Evolutionary conservation across 768 basidiomycete genomes (phyloP), one percentile per base, ranked within the genome.

Genomic region (Pulveroboletus sp.): DNA sequence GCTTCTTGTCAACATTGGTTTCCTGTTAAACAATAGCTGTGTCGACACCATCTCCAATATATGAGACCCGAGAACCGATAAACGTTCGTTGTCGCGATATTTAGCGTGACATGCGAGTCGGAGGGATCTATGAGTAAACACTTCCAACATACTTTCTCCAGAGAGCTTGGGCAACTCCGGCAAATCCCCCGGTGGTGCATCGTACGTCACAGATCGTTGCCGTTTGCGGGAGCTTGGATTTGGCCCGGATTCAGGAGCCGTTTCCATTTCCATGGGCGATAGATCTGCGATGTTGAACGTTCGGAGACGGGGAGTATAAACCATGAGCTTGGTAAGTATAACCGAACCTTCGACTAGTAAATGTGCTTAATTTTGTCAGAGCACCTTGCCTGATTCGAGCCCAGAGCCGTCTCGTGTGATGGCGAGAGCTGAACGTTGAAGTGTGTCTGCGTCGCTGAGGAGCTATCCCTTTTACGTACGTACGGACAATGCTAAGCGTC

Each of bases 61-160:
- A 42, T 68, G 53, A 49, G 68, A 65, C 30, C 84, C 84, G 36
- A 85, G 70, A 33, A 71, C 66, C 32, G 76, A 67, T 50, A 86
- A 65, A 46, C 82, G 69, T 62, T 81, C 81, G 55, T 81, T 82
- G 63, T 84, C 81, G 54, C 69, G 69, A 60, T 73, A 76, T 71
- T 72, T 53, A 60, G 70, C 56, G 37, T 65, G 66, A 56, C 68
- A 54, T 57, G 66, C 60, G 63, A 69, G 74, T 44, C 79, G 74
- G 43, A 89, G 72, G 17, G 84, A 84, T 57, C 68, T 75, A 62
- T 89, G 86, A 11, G 84, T 86, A 58, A 78, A 87, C 46, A 86
- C 81, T 57, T 84, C 78, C 46, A 89, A 76, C 56, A 82, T 70
- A 33, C 80, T 69, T 44, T 83, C 79, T 49, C 73, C 74, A 28